Conservation (phyloP, 2,329 filamentous ascomycete genomes). For the Diaporthe humulicola region DNA sequence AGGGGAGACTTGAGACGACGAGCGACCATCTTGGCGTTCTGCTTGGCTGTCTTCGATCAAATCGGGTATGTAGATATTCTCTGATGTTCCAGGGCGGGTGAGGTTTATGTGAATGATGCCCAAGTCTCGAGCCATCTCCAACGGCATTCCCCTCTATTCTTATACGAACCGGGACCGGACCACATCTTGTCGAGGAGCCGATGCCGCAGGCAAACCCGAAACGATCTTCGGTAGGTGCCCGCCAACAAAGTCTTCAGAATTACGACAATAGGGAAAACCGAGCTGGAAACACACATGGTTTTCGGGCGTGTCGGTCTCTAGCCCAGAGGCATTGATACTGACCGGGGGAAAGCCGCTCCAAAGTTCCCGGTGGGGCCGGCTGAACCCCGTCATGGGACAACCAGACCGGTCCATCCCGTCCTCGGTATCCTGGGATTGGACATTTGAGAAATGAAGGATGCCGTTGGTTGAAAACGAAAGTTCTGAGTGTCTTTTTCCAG, state of each 20-base stretch:
- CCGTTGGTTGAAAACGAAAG: too few species aligned
- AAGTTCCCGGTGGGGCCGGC: slow-evolving; percentile 23
- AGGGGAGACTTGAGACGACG: slow-evolving; percentile 33
- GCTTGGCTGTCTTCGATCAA: background rate
- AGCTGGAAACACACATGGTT: background rate
- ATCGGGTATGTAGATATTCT: background rate
- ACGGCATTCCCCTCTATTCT: slow-evolving; percentile 15
- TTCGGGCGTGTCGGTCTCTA: slow-evolving; percentile 5
- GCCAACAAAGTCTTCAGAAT: background rate
- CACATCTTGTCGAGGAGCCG: background rate
- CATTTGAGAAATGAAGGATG: background rate
- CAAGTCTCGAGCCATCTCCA: background rate
- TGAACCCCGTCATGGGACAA: background rate
- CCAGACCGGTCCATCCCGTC: background rate
- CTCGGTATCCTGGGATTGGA: background rate
- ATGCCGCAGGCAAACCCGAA: slow-evolving; percentile 17
- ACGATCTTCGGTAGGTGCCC: background rate
- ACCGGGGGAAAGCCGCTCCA: slow-evolving; percentile 6
- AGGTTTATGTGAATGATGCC: background rate
- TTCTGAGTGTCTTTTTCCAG: background rate
- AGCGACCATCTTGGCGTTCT: slow-evolving; percentile 33
- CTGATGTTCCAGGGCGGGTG: background rate
- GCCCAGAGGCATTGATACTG: background rate
- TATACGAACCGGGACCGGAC: background rate
- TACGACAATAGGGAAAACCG: background rate